These are phyloP conservation scores for Diutina ranongensis DNA, from an alignment of 1,139 yeast genomes.

Conservation along the genomic window DNA sequence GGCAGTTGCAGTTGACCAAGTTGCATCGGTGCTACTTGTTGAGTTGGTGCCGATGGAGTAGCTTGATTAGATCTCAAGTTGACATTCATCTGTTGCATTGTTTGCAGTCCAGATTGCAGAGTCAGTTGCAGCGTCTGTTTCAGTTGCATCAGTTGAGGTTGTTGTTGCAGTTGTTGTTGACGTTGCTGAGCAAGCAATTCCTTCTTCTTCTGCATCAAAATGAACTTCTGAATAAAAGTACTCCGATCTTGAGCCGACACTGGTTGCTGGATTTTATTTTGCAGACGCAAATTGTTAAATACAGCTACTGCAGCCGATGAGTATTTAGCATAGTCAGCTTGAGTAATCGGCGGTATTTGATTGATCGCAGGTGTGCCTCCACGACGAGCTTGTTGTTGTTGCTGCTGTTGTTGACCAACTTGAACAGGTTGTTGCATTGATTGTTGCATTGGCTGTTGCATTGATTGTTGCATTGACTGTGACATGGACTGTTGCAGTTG, in stretches of 20 bases:
- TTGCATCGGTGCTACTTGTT: not conserved
- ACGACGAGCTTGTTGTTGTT: not conserved
- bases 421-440: slow-evolving; percentile 7
- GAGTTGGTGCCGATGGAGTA: not conserved
- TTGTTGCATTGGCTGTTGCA: not conserved
- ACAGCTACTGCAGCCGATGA: slow-evolving; percentile 31
- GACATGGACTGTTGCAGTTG: not conserved
- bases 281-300: slow-evolving; percentile 26
- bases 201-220: slow-evolving; percentile 9
- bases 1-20: slow-evolving; percentile 10
- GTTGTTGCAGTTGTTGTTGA: slow-evolving; percentile 7
- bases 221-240: slow-evolving; percentile 28
- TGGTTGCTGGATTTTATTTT: slow-evolving; percentile 24
- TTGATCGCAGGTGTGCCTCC: not conserved
- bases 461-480: slow-evolving; percentile 8
- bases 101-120: slow-evolving; percentile 7
- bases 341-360: slow-evolving; percentile 27
- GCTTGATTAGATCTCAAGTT: not conserved
- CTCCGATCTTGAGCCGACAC: slow-evolving; percentile 28
- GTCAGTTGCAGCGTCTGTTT: slow-evolving; percentile 10
- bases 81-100: not conserved
- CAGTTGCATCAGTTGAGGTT: slow-evolving; percentile 9
- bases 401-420: no score
- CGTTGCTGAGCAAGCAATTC: not conserved
- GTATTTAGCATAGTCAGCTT: slow-evolving; percentile 31